Evolutionary conservation across 176 grass and related monocot species (phyloP).

Genomic region (Aegilops bicornis): DNA sequence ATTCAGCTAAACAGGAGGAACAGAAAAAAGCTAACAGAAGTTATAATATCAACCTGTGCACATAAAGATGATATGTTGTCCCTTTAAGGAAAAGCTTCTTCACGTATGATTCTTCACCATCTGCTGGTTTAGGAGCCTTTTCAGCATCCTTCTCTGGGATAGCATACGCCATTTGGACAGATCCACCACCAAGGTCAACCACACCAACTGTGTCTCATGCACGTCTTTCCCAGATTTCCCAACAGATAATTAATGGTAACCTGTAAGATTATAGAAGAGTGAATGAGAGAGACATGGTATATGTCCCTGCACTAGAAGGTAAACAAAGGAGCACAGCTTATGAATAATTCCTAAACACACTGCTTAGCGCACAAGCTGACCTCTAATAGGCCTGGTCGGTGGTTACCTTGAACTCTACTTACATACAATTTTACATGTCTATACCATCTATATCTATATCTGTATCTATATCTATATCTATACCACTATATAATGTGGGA

Average conservation of each 20-base stretch:
- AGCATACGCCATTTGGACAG: constrained; percentile 99
- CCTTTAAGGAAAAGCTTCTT: constrained; percentile 92
- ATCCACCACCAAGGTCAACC: constrained; percentile 93
- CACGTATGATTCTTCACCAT: constrained; percentile 83
- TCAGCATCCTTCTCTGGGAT: constrained; percentile 78
- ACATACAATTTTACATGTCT: background rate
- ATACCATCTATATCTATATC: too few relatives aligned
- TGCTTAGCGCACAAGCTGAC: background rate
- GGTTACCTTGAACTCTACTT: background rate
- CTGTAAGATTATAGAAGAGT: constrained; percentile 23
- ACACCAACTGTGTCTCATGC: constrained; percentile 88
- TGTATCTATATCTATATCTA: too few relatives aligned
- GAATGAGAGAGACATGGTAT: background rate
- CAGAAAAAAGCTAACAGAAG: background rate
- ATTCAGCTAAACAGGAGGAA: background rate
- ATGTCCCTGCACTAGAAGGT: background rate
- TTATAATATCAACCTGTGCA: constrained; percentile 66
- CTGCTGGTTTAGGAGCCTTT: constrained; percentile 63
- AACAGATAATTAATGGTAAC: constrained; percentile 86
- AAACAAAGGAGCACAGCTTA: background rate
- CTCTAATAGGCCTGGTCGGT: background rate
- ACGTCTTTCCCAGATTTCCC: constrained; percentile 79
- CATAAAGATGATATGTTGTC: constrained; percentile 84
- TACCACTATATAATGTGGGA: too few relatives aligned
- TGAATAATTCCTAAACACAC: background rate